Conservation (phyloP, 345 rosid species). For the Pugionium dolabratum region DNA sequence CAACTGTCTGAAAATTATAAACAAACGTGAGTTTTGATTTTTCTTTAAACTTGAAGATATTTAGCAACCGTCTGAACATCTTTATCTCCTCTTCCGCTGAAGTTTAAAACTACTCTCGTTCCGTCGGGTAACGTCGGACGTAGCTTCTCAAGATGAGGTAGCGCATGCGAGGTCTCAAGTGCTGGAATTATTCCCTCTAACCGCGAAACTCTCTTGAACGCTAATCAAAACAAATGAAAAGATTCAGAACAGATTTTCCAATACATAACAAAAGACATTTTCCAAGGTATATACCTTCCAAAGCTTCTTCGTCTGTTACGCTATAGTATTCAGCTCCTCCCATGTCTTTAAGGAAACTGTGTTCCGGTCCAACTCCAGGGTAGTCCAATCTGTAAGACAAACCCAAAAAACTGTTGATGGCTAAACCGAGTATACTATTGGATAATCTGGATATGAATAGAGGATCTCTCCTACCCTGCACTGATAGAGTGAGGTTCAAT, state of each 20-base stretch:
- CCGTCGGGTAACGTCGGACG: conserved; percentile 73
- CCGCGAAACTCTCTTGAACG: conserved; percentile 78
- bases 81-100: conserved; percentile 95
- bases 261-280: no score
- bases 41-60: conserved; percentile 52
- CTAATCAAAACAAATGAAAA: conserved; percentile 34
- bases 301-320: conserved; percentile 83
- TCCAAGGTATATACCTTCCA: conserved; percentile 54
- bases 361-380: conserved; percentile 99
- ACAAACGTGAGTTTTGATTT: not conserved
- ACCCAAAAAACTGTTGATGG: not conserved
- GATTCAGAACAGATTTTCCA: no score
- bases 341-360: conserved; percentile 82
- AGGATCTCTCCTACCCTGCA: conserved; percentile 63
- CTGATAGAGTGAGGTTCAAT: conserved; percentile 92
- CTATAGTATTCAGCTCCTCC: conserved; percentile 83
- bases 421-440: not conserved
- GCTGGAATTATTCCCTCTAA: conserved; percentile 94
- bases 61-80: conserved; percentile 89
- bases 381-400: conserved; percentile 70
- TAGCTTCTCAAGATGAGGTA: conserved; percentile 79
- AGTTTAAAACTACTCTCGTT: conserved; percentile 71
- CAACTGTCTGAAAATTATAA: conserved; percentile 12
- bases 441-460: not conserved
- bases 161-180: conserved; percentile 85